These are phyloP conservation scores for Daedalea quercina DNA, from an alignment of 768 basidiomycete species.

Conservation along the genomic window DNA sequence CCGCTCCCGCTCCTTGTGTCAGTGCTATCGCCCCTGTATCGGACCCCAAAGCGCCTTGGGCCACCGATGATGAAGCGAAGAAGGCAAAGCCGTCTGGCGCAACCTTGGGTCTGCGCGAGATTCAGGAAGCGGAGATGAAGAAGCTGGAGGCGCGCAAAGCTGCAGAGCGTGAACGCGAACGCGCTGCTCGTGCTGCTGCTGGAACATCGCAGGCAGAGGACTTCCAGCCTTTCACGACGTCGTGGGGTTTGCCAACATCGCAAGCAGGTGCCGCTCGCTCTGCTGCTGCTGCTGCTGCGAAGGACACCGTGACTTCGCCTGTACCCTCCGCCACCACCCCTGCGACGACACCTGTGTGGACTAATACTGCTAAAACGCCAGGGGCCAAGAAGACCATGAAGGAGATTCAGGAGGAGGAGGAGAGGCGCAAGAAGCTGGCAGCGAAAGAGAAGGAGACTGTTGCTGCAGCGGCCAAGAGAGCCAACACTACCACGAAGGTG, in stretches of 20 bases:
- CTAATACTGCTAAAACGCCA: constrained; percentile 48
- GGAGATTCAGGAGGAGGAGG: constrained; percentile 98
- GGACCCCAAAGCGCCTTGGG: constrained; percentile 52
- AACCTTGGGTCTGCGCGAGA: constrained; percentile 78
- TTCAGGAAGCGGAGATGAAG: constrained; percentile 89
- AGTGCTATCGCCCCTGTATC: background rate
- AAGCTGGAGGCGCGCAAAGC: constrained; percentile 72
- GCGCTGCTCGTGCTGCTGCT: constrained; percentile 42
- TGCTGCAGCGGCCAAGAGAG: constrained; percentile 53
- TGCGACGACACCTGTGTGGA: constrained; percentile 59
- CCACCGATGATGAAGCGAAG: constrained; percentile 61
- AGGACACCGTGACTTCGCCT: constrained; percentile 35
- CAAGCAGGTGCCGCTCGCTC: constrained; percentile 53
- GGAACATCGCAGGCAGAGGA: constrained; percentile 42
- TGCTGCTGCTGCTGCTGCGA: constrained; percentile 24
- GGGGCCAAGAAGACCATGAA: constrained; percentile 88
- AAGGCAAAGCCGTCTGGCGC: constrained; percentile 38
- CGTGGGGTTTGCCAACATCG: constrained; percentile 87
- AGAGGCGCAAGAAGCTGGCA: constrained; percentile 65
- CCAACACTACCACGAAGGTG: constrained; percentile 72
- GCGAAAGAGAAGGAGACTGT: constrained; percentile 52
- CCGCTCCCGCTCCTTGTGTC: constrained; percentile 4
- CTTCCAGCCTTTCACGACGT: constrained; percentile 54
- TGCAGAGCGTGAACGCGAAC: constrained; percentile 67
- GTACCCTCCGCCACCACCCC: constrained; percentile 20